Conservation (phyloP, 1,284 basidiomycete species). For the Ustilago xerochloae region DNA sequence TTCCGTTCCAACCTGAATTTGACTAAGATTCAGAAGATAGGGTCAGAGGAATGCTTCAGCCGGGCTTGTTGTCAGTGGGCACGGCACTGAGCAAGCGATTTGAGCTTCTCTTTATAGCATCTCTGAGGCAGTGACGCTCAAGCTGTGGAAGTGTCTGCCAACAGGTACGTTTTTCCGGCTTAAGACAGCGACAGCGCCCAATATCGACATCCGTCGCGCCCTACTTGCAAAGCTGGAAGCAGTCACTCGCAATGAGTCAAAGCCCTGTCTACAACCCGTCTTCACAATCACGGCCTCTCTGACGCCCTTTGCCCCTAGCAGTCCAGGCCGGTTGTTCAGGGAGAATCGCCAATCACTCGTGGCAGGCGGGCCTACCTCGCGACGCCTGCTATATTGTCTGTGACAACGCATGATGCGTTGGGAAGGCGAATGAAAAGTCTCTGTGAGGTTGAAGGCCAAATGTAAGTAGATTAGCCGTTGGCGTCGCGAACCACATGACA, state of each 20-base stretch:
- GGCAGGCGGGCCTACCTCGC: too few species aligned
- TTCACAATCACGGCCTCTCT: too few species aligned
- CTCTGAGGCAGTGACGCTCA: neutral
- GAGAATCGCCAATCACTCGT: too few species aligned
- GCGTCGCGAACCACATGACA: conserved; percentile 27
- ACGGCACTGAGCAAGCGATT: too few species aligned
- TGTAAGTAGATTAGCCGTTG: conserved; percentile 9
- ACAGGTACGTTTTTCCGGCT: neutral
- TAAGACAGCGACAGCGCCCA: neutral
- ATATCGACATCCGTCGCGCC: neutral
- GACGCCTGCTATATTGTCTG: too few species aligned
- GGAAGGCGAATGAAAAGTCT: neutral
- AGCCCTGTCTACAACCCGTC: too few species aligned
- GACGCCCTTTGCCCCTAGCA: too few species aligned
- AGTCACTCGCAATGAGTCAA: too few species aligned
- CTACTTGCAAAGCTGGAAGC: neutral
- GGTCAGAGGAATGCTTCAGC: neutral
- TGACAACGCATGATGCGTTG: neutral
- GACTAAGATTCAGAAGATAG: neutral
- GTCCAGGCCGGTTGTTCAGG: too few species aligned
- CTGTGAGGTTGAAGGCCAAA: neutral
- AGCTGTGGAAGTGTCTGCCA: neutral
- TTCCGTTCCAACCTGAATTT: conserved; percentile 12
- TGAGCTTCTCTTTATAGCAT: neutral
- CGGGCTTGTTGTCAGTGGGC: neutral